Base-by-base conservation (phyloP, 2,329 filamentous ascomycete genomes). In the Colletotrichum limetticola region DNA sequence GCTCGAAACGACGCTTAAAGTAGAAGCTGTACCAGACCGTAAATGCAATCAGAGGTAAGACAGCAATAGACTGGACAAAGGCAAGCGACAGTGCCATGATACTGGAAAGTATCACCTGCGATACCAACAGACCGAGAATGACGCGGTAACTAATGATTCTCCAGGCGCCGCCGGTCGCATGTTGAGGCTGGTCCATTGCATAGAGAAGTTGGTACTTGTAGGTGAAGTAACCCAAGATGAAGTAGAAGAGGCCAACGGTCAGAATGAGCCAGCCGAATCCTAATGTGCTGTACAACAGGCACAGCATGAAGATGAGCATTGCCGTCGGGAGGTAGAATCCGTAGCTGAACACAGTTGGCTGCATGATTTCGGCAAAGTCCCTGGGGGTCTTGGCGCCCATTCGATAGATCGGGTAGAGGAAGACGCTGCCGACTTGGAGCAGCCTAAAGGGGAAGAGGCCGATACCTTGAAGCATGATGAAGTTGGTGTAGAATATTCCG, bases 181-280 rank as follows among this genome's bases (percentile, higher is more conserved):
- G 95, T 79, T 97, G 95, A 19, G 95, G 94, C 81, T 98, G 96
- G 78, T 98, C 95, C 97, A 99, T 99, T 37, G 97, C 95, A 82
- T 99, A 99, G 5, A 99, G 88, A 5, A 99, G 87, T 85, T 99
- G 97, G 83, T 99, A 99, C 82, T 98, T 98, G 89, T 97, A 97
- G 37, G 94, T 94, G 79, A 96, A 96, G 81, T 94, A 93, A 24
- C 95, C 95, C 16, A 97, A 89, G 24, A 90, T 80, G 78, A 97
- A 97, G 82, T 97, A 99, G 14, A 94, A 85, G 61, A 96, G 85
- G 4, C 97, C 97, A 61, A 96, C 92, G 11, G 95, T 86, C 19
- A 98, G 89, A 14, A 98, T 93, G 66, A 93, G 87, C 85, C 92
- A 97, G 0, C 95, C 97, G 61, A 89, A 89, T 1, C 91, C 91